phyloP scores from a whole-genome alignment of 768 basidiomycete species.

The Pisolithus tinctorius region DNA sequence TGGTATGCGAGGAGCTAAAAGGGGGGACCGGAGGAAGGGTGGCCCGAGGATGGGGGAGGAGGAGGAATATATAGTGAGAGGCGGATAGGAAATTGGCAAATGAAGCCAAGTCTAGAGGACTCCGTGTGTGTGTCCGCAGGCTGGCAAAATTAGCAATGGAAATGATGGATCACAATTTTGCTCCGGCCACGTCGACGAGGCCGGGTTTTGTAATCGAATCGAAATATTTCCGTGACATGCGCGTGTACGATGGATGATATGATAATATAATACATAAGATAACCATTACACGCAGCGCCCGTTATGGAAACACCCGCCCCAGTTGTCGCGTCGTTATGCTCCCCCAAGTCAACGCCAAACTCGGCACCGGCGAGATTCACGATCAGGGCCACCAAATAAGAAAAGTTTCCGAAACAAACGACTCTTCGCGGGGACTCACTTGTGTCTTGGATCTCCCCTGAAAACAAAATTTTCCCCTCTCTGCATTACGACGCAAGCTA shows the following conservation, averaged over 20 bases:
- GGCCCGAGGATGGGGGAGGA: conserved; percentile 1
- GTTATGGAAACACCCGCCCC: conserved; percentile 36
- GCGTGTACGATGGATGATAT: conserved; percentile 3
- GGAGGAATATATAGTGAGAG: conserved; percentile 17
- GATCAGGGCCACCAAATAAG: conserved; percentile 30
- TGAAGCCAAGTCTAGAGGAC: conserved; percentile 8
- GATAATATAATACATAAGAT: conserved; percentile 7
- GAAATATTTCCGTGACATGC: conserved; percentile 22
- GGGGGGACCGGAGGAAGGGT: conserved; percentile 7
- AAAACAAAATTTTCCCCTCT: background rate
- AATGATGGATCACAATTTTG: conserved; percentile 15
- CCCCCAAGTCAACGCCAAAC: conserved; percentile 25
- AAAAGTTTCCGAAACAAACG: conserved; percentile 26
- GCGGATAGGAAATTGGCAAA: conserved; percentile 14
- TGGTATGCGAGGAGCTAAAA: background rate
- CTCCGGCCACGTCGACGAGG: conserved; percentile 32
- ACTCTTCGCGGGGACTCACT: conserved; percentile 26
- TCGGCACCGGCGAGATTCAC: conserved; percentile 43
- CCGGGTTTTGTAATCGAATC: conserved; percentile 20
- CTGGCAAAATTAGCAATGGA: conserved; percentile 25
- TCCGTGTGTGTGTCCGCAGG: conserved; percentile 12
- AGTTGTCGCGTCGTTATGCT: conserved; percentile 33
- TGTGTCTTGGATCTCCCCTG: conserved; percentile 18
- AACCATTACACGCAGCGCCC: conserved; percentile 27
- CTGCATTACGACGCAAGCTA: background rate